Evolutionary conservation across 2,329 filamentous ascomycete genomes (phyloP).

Genomic region (Phialophora macrospora): DNA sequence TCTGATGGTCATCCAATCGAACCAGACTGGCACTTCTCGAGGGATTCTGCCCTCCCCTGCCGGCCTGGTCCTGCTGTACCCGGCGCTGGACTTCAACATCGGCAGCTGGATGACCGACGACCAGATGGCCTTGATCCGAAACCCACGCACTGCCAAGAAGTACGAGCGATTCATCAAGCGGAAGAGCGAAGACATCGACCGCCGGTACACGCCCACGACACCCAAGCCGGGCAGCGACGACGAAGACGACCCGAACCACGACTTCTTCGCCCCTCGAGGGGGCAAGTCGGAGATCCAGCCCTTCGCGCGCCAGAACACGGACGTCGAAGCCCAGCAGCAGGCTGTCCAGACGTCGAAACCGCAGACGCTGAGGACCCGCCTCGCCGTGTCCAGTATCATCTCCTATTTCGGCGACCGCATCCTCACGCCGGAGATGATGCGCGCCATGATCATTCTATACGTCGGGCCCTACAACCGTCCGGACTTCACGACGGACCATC

Average conservation of each 20-base stretch:
- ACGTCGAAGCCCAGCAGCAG: constrained; percentile 46
- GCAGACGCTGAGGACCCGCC: constrained; percentile 71
- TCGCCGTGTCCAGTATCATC: constrained; percentile 95
- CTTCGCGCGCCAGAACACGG: constrained; percentile 38
- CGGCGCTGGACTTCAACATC: constrained; percentile 93
- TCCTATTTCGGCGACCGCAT: constrained; percentile 98
- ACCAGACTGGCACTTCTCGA: constrained; percentile 49
- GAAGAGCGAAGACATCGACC: constrained; percentile 73
- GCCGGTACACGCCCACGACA: constrained; percentile 74
- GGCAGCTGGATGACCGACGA: constrained; percentile 99
- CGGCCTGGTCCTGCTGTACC: constrained; percentile 85
- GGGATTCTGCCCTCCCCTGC: constrained; percentile 73
- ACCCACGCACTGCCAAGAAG: constrained; percentile 67
- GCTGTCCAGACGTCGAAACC: constrained; percentile 48
- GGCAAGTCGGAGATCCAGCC: constrained; percentile 38
- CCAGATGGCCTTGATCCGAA: constrained; percentile 91
- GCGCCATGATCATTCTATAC: constrained; percentile 97
- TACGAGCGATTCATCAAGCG: constrained; percentile 71
- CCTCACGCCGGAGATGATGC: constrained; percentile 96
- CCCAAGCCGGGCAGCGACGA: constrained; percentile 76
- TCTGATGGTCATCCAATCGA: constrained; percentile 85
- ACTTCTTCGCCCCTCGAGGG: constrained; percentile 42
- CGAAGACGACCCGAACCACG: constrained; percentile 55
- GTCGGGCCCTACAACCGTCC: constrained; percentile 91
- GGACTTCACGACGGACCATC: constrained; percentile 88